Base-by-base conservation (phyloP, 495 filamentous ascomycete genomes). In the Cryomyces minteri region DNA sequence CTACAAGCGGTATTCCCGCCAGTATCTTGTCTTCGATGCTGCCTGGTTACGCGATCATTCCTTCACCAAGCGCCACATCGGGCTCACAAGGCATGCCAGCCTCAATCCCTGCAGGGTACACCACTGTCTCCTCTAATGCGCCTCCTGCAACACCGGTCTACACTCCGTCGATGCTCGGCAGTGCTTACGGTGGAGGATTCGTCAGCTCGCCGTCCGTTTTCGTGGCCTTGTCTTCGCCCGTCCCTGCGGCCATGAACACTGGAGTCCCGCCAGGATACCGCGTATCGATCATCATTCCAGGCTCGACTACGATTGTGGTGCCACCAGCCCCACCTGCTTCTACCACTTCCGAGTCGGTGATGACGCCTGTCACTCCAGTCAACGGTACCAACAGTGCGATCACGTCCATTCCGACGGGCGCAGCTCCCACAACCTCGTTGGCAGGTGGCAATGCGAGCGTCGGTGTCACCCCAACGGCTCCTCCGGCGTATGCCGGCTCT, bases 101-200 rank as follows among this genome's bases (percentile, higher is more conserved):
- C 18, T 25, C 18, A 25, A 25, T 38, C 9, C 34, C 34, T 38
- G 9, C 12, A 10, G 34, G 34, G 12, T 38, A 38, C 12, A 9
- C 9, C 9, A 38, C 34, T 10, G 34, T 38, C 9, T 14, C 34
- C 9, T 38, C 34, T 9, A 38, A 9, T 33, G 44, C 51, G 9
- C 49, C 55, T 31, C 32, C 53, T 4, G 41, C 51, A 5, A 51
- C 49, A 31, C 54, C 54, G 12, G 47, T 56, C 12, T 58, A 44
- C 29, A 51, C 55, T 29, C 50, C 48, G 32, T 29, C 32, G 9
- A 41, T 56, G 41, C 48, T 58, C 7, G 55, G 55, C 4, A 58
- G 53, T 41, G 55, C 47, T 28, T 58, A 58, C 18, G 55, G 54
- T 6, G 55, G 55, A 11, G 55, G 55, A 7, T 53, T 54, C 29